phyloP scores from a whole-genome alignment of 306 rosid genomes.

The Cicer arietinum region DNA sequence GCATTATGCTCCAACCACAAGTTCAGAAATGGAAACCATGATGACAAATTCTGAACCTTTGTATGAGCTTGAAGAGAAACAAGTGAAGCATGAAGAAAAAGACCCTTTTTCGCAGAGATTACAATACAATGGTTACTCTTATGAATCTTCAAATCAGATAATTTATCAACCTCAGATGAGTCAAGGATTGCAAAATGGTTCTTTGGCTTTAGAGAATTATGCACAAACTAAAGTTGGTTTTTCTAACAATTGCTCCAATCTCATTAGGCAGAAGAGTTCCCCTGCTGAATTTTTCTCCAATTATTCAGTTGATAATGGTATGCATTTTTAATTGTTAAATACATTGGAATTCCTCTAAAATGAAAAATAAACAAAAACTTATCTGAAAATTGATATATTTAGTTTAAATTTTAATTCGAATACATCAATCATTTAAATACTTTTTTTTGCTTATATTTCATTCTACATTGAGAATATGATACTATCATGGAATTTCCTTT shows the following conservation, averaged over 20 bases:
- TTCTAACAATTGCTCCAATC: conserved; percentile 55
- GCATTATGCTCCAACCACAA: conserved; percentile 50
- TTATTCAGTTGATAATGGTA: conserved; percentile 62
- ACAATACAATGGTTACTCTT: conserved; percentile 47
- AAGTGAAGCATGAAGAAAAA: conserved; percentile 61
- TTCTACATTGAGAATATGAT: no score
- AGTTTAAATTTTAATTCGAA: no score
- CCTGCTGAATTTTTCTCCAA: conserved; percentile 71
- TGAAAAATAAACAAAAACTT: no score
- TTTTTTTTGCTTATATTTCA: no score
- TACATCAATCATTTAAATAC: no score
- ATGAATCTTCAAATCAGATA: conserved; percentile 50
- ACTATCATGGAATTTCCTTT: neutral
- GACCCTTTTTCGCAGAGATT: conserved; percentile 52
- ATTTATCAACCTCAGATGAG: conserved; percentile 53
- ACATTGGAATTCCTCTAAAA: neutral
- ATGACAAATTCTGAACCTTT: conserved; percentile 41
- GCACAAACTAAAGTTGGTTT: neutral
- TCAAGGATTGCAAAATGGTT: conserved; percentile 44
- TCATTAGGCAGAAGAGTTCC: conserved; percentile 72
- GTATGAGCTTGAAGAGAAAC: conserved; percentile 36
- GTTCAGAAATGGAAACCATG: conserved; percentile 68
- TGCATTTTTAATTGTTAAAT: neutral
- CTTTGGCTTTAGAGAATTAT: no score
- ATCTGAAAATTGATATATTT: no score